Base-by-base conservation (phyloP, 2,329 filamentous ascomycete genomes). In the Amylocarpus encephaloides region DNA sequence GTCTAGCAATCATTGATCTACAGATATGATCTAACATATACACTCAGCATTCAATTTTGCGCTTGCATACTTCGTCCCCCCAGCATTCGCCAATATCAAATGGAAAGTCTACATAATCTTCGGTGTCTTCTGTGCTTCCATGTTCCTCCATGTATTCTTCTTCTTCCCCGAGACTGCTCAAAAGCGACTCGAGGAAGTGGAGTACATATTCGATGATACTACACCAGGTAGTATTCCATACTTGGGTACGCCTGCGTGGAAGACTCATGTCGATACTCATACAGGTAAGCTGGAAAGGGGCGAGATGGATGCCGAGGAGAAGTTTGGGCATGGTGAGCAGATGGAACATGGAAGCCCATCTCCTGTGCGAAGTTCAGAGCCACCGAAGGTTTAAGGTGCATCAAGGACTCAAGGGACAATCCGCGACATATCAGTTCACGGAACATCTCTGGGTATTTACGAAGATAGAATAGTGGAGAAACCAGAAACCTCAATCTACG, bases 81-180 rank as follows among this genome's bases (percentile, higher is more conserved):
- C 71, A 41, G 63, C 67, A 1, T 74, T 75, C 52, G 67, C 61
- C 22, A 71, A 68, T 39, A 74, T 75, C 29, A 67, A 68, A 41
- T 80, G 76, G 76, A 66, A 72, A 62, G 71, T 72, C 0, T 79
- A 78, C 57, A 68, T 76, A 48, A 60, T 78, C 15, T 78, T 78
- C 49, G 75, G 70, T 35, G 67, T 76, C n/a, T 77, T 77, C 63
- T 75, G 73, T 57, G 67, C 68, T n/a, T 57, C 65, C 34, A 75
- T 75, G 65, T 73, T 75, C 49, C 59, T 74, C 46, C 74, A 78
- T 57, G 71, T 73, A 26, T 73, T 74, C 62, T 79, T 81, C 57
- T 58, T 73, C 43, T 81, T 80, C 66, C 77, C 77, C 0, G 77
- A 81, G 63, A 81, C 77, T 0, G 70, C 71, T 19, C 73, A 75